phyloP scores from a whole-genome alignment of 352 stramenopile species.

The Globisporangium paddicum region DNA sequence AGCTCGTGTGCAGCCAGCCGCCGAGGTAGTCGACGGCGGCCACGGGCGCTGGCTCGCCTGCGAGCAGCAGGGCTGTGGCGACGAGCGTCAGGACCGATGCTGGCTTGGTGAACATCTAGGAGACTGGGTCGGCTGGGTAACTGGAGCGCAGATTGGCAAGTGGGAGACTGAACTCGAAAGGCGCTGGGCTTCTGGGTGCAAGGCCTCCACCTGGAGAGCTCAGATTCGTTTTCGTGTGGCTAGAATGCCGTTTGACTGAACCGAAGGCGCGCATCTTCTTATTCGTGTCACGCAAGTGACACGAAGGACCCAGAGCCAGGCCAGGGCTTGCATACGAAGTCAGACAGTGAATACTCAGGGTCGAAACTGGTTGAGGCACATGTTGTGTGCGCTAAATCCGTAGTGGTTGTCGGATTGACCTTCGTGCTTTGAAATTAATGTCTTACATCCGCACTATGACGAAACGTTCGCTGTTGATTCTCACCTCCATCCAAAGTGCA shows the following conservation, averaged over 20 bases:
- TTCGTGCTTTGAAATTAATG: too few species aligned
- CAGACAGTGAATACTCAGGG: too few species aligned
- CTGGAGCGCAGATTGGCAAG: not conserved
- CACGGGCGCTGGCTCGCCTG: not conserved
- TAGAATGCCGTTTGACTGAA: not conserved
- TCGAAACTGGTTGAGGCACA: too few species aligned
- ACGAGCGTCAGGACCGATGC: constrained; percentile 1
- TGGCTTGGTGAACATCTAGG: constrained; percentile 3
- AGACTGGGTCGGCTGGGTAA: not conserved
- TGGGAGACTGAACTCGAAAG: not conserved
- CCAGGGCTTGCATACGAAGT: not conserved
- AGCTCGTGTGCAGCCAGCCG: constrained; percentile 33
- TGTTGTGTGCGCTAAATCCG: too few species aligned
- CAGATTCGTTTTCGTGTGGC: not conserved
- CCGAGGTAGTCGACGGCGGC: constrained; percentile 40
- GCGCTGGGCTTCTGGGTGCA: not conserved
- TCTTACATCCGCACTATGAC: too few species aligned
- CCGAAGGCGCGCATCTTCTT: too few species aligned
- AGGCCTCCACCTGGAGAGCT: not conserved
- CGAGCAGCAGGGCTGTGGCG: not conserved
- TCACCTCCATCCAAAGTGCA: too few species aligned
- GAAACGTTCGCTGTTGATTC: too few species aligned
- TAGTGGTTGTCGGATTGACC: too few species aligned
- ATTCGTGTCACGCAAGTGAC: too few species aligned
- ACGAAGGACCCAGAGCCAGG: not conserved